Conservation (phyloP, 306 rosid species). For the Begonia loranthoides region DNA sequence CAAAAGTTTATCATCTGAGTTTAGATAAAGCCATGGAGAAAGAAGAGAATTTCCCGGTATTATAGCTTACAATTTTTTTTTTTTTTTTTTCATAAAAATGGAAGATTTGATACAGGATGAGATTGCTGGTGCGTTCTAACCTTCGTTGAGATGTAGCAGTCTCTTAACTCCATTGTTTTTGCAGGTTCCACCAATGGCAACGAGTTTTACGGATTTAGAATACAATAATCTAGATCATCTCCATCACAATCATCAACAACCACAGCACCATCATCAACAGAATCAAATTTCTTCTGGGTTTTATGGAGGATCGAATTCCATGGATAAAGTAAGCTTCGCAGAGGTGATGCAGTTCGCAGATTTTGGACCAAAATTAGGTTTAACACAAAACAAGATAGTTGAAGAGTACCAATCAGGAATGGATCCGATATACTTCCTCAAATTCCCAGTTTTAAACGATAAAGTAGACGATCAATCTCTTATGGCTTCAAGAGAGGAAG, state of each 20-base stretch:
- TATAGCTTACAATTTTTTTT: not conserved
- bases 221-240: slow-evolving; percentile 23
- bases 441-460: slow-evolving; percentile 72
- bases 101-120: slow-evolving; percentile 8
- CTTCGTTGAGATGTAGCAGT: not conserved
- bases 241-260: slow-evolving; percentile 21
- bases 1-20: slow-evolving; percentile 13
- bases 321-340: slow-evolving; percentile 63
- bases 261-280: slow-evolving; percentile 6
- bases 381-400: slow-evolving; percentile 38
- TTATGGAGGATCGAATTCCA: slow-evolving; percentile 21
- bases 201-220: slow-evolving; percentile 34
- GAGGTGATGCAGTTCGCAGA: slow-evolving; percentile 96
- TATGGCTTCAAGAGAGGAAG: slow-evolving; percentile 9
- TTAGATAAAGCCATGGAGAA: slow-evolving; percentile 50
- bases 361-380: slow-evolving; percentile 69
- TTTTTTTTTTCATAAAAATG: too few species aligned
- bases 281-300: slow-evolving; percentile 14
- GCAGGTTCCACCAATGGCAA: slow-evolving; percentile 45
- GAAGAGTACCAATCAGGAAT: slow-evolving; percentile 24
- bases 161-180: slow-evolving; percentile 12
- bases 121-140: too few species aligned
- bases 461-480: slow-evolving; percentile 34
- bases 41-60: slow-evolving; percentile 57
- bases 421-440: slow-evolving; percentile 77